Percentiles rank a stretch among this genome's conserved stretches.
phyloP scores from a whole-genome alignment of 164 flowering plant species.

The Warburgia ugandensis region DNA sequence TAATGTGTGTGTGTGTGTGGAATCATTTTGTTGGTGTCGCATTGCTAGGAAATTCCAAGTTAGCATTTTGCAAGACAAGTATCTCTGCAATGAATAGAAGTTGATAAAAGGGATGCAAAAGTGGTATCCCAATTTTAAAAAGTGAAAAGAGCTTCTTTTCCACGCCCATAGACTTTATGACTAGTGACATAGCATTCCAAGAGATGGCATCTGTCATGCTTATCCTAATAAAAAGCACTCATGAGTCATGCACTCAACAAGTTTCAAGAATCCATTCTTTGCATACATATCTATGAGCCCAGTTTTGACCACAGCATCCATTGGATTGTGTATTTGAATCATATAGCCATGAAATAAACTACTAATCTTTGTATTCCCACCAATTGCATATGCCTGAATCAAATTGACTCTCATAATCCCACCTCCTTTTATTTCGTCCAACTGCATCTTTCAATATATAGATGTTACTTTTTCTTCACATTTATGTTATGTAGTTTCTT shows the following conservation, averaged over 20 bases:
- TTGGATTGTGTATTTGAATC: constrained; percentile 12
- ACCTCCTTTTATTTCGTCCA: constrained; percentile 16
- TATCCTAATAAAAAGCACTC: constrained; percentile 16
- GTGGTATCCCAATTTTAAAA: constrained; percentile 23
- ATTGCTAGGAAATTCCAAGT: no score
- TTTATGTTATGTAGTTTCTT: no score
- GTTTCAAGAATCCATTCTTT: constrained; percentile 19
- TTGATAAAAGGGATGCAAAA: constrained; percentile 26
- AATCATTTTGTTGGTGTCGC: no score
- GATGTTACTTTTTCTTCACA: no score
- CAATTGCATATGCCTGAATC: constrained; percentile 15
- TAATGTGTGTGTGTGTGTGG: no score
- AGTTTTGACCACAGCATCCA: constrained; percentile 22
- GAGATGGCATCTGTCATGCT: constrained; percentile 18
- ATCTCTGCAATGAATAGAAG: constrained; percentile 28
- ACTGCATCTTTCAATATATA: constrained; percentile 17
- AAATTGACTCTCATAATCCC: constrained; percentile 19
- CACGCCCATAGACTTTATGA: constrained; percentile 24
- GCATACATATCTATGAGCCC: constrained; percentile 26
- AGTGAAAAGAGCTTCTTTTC: constrained; percentile 21
- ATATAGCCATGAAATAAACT: constrained; percentile 23
- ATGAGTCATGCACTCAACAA: constrained; percentile 19
- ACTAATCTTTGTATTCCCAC: constrained; percentile 16
- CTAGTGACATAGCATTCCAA: constrained; percentile 28
- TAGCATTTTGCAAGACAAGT: no score